Evolutionary conservation across 305 asterid genomes (phyloP).

Genomic region (Euphrasia arctica): DNA sequence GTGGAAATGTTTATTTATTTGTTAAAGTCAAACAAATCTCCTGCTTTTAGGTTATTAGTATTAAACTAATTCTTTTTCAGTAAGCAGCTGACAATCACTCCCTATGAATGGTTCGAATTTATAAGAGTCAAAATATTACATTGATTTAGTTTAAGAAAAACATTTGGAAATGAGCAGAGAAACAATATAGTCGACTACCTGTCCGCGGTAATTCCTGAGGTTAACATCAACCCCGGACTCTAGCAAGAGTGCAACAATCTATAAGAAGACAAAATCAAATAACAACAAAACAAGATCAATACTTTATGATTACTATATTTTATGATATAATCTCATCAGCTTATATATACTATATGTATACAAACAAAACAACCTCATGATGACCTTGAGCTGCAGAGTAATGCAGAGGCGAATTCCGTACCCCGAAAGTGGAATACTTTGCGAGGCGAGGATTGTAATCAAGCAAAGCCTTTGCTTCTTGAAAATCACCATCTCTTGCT

Average conservation of each 20-base stretch:
- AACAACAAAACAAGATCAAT: slow-evolving; percentile 13
- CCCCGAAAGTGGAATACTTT: slow-evolving; percentile 80
- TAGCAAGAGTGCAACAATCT: slow-evolving; percentile 71
- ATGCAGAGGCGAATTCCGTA: slow-evolving; percentile 83
- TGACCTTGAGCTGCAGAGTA: slow-evolving; percentile 92
- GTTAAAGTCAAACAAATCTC: too few relatives aligned
- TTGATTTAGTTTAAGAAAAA: too few relatives aligned
- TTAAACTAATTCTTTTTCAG: too few relatives aligned
- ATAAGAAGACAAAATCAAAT: slow-evolving; percentile 13
- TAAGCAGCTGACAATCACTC: too few relatives aligned
- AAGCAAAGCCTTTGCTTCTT: slow-evolving; percentile 88
- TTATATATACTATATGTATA: not conserved
- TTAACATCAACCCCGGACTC: slow-evolving; percentile 83
- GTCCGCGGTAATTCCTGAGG: slow-evolving; percentile 82
- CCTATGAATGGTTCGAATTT: too few relatives aligned
- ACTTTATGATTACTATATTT: not conserved
- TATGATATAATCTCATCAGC: not conserved
- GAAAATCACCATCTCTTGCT: slow-evolving; percentile 91
- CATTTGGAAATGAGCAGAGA: too few relatives aligned
- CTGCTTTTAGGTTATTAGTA: too few relatives aligned
- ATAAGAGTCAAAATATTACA: too few relatives aligned
- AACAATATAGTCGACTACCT: slow-evolving; percentile 37
- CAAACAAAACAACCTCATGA: slow-evolving; percentile 49
- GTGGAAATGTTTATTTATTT: too few relatives aligned
- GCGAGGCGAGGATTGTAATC: slow-evolving; percentile 83